Conservation (phyloP, 495 filamentous ascomycete species). For the Penicillium samsonianum region DNA sequence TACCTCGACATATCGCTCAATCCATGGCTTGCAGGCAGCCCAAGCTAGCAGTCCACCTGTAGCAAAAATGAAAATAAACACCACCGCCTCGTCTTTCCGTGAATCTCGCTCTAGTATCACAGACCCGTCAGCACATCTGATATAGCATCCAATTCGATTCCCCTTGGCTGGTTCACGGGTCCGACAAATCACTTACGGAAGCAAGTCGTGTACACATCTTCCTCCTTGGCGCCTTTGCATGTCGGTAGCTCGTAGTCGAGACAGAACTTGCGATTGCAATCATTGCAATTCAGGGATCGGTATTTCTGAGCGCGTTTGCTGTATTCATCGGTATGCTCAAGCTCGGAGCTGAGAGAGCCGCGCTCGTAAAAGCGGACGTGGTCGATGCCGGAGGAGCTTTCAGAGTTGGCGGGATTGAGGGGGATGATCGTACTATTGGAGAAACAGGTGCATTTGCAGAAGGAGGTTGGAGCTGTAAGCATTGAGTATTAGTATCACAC, state of each 20-base stretch:
- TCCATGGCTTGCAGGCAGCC: constrained; percentile 70
- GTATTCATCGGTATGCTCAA: constrained; percentile 5
- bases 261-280: constrained; percentile 93
- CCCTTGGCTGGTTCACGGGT: background rate
- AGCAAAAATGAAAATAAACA: constrained; percentile 87
- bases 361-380: constrained; percentile 29
- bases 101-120: constrained; percentile 72
- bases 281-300: constrained; percentile 62
- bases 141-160: background rate
- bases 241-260: constrained; percentile 79
- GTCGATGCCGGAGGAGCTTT: constrained; percentile 20
- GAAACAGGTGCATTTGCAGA: constrained; percentile 98
- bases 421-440: constrained; percentile 87
- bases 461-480: constrained; percentile 64
- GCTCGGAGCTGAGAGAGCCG: constrained; percentile 13
- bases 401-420: constrained; percentile 35
- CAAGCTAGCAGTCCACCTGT: constrained; percentile 81
- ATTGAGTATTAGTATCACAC: constrained; percentile 14
- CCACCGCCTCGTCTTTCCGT: constrained; percentile 84
- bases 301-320: constrained; percentile 35
- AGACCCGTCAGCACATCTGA: constrained; percentile 13
- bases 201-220: constrained; percentile 85
- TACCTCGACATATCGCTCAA: constrained; percentile 59
- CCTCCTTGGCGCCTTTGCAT: constrained; percentile 81
- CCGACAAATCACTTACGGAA: constrained; percentile 61